A percentile compares a stretch with the other conserved stretches of the same genome.
phyloP scores from a whole-genome alignment of 2,329 filamentous ascomycete genomes.

The Monilinia fructigena region DNA sequence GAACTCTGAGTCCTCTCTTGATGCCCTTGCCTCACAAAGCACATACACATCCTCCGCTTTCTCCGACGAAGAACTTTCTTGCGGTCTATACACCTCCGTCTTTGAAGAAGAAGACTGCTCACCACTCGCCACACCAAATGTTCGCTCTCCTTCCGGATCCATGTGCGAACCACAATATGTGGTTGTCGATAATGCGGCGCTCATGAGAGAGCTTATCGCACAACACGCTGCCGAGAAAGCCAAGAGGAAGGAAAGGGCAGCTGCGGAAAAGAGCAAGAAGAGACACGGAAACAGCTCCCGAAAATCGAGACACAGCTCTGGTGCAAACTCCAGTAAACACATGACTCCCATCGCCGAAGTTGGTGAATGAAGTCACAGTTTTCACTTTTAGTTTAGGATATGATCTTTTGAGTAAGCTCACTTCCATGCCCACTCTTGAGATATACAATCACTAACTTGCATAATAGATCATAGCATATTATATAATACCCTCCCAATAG shows the following conservation, averaged over 20 bases:
- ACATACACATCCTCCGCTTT: slow-evolving; percentile 41
- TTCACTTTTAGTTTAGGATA: not conserved
- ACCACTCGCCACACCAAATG: slow-evolving; percentile 41
- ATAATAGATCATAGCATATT: slow-evolving; percentile 1
- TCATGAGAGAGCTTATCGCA: slow-evolving; percentile 37
- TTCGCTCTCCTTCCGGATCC: slow-evolving; percentile 31
- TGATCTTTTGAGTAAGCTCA: not conserved
- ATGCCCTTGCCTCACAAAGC: slow-evolving; percentile 28
- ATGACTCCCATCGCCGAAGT: slow-evolving; percentile 58
- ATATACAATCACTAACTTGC: not conserved
- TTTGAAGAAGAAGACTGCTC: slow-evolving; percentile 51
- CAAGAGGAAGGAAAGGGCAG: slow-evolving; percentile 31
- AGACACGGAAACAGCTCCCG: slow-evolving; percentile 37
- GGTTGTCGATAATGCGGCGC: slow-evolving; percentile 34
- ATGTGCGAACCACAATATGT: slow-evolving; percentile 30
- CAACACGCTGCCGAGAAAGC: slow-evolving; percentile 39
- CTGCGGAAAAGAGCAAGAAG: slow-evolving; percentile 21
- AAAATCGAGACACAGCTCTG: slow-evolving; percentile 35
- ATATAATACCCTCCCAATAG: slow-evolving; percentile 12
- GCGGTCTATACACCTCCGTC: slow-evolving; percentile 53
- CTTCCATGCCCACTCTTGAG: not conserved
- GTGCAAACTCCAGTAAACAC: slow-evolving; percentile 48
- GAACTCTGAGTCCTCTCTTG: slow-evolving; percentile 30
- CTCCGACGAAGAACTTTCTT: slow-evolving; percentile 52
- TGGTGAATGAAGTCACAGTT: slow-evolving; percentile 41